phyloP scores from a whole-genome alignment of 2,329 filamentous ascomycete genomes.

The Xylariomycetidae sp. region DNA sequence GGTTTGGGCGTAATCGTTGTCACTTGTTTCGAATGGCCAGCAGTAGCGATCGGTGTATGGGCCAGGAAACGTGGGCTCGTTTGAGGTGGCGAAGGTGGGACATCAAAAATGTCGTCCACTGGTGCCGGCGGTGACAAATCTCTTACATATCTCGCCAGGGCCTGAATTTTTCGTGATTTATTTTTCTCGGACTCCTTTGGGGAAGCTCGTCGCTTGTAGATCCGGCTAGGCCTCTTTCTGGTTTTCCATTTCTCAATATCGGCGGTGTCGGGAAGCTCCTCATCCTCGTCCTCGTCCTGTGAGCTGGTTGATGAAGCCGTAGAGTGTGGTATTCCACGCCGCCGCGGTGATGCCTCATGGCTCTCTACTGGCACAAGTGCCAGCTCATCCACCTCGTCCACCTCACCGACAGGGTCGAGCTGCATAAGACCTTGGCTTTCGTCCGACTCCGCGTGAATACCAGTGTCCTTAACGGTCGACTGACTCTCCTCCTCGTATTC shows the following conservation, averaged over 20 bases:
- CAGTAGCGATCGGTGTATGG: conserved; percentile 13
- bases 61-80: conserved; percentile 30
- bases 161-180: conserved; percentile 17
- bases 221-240: conserved; percentile 5
- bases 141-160: conserved; percentile 5
- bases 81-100: conserved; percentile 34
- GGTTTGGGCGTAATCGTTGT: conserved; percentile 21
- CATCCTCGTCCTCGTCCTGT: conserved; percentile 25
- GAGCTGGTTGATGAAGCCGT: conserved; percentile 18
- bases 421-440: conserved; percentile 29
- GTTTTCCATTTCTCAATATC: conserved; percentile 25
- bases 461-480: conserved; percentile 24
- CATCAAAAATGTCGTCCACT: conserved; percentile 29
- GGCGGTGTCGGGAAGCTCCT: conserved; percentile 26
- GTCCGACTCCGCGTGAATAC: conserved; percentile 26
- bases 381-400: conserved; percentile 16
- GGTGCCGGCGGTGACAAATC: conserved; percentile 9
- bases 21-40: conserved; percentile 8
- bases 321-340: too few relatives aligned
- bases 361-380: conserved; percentile 11
- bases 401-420: conserved; percentile 6
- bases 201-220: conserved; percentile 21
- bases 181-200: conserved; percentile 21
- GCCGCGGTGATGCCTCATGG: conserved; percentile 11
- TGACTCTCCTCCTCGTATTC: conserved; percentile 52